phyloP scores from a whole-genome alignment of 2,329 filamentous ascomycete species.

The Calonectria montana region DNA sequence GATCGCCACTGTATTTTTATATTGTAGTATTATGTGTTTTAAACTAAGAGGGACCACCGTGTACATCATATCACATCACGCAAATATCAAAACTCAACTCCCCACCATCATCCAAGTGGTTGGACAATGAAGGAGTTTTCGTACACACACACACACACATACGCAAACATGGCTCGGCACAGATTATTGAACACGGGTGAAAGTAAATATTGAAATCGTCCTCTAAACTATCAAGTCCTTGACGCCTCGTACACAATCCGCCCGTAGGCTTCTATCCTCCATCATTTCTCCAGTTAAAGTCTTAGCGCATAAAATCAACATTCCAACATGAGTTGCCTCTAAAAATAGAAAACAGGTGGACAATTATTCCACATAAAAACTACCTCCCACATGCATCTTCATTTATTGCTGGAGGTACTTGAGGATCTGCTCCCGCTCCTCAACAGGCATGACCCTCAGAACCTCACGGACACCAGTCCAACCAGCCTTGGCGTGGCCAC shows the following conservation, averaged over 20 bases:
- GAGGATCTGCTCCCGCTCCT: constrained; percentile 87
- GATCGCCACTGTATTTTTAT: neutral
- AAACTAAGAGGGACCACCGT: neutral
- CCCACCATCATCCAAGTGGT: neutral
- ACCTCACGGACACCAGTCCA: constrained; percentile 90
- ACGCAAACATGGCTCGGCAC: neutral
- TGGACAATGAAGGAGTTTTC: neutral
- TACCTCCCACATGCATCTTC: constrained; percentile 11
- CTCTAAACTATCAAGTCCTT: constrained; percentile 36
- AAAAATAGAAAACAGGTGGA: constrained; percentile 28
- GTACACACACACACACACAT: neutral
- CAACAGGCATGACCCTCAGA: constrained; percentile 85
- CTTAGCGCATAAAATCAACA: constrained; percentile 34
- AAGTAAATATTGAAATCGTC: constrained; percentile 33
- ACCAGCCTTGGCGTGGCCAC: constrained; percentile 70
- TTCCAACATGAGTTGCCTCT: constrained; percentile 33
- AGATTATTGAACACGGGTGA: neutral
- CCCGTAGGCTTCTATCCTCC: constrained; percentile 35
- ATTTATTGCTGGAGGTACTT: constrained; percentile 62
- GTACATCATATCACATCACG: neutral
- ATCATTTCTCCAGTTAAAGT: constrained; percentile 34
- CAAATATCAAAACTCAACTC: neutral
- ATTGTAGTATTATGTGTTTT: neutral
- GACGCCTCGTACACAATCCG: constrained; percentile 38
- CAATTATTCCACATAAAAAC: constrained; percentile 20